A percentile compares a stretch with the other conserved stretches of the same genome.
Evolutionary conservation across 352 stramenopile genomes (phyloP).

Genomic region (Globisporangium cederbergense): DNA sequence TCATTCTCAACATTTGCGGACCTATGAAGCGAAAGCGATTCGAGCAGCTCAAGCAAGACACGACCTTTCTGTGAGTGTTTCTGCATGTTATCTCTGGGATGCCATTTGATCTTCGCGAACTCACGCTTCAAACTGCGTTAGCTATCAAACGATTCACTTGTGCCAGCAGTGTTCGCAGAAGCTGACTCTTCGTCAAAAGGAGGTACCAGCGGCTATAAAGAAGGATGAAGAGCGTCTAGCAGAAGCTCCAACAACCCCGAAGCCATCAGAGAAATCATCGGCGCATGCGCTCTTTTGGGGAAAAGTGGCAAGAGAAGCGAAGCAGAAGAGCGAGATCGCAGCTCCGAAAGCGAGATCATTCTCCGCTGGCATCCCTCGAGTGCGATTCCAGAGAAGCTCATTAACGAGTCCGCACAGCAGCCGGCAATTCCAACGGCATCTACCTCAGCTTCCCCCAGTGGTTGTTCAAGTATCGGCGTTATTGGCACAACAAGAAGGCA

Average conservation of each 20-base stretch:
- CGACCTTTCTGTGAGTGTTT: constrained; percentile 36
- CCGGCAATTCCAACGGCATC: constrained; percentile 26
- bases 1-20: constrained; percentile 32
- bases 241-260: not conserved
- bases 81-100: not conserved
- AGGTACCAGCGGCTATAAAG: not conserved
- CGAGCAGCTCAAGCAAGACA: constrained; percentile 37
- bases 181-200: constrained; percentile 23
- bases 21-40: constrained; percentile 33
- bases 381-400: constrained; percentile 28
- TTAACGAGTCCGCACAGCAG: constrained; percentile 31
- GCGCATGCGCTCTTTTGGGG: constrained; percentile 40
- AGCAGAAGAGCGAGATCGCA: not conserved
- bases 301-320: constrained; percentile 23
- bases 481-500: constrained; percentile 8
- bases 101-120: not conserved
- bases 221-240: not conserved
- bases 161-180: constrained; percentile 33
- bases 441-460: constrained; percentile 27
- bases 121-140: constrained; percentile 4
- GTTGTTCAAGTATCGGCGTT: constrained; percentile 12
- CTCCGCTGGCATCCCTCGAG: constrained; percentile 17
- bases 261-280: constrained; percentile 25
- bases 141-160: constrained; percentile 42
- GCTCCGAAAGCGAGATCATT: constrained; percentile 20